Percentiles rank a stretch among this genome's conserved stretches.
Evolutionary conservation across 139 green algal genomes (phyloP).

Genomic region (Asterochloris erici): DNA sequence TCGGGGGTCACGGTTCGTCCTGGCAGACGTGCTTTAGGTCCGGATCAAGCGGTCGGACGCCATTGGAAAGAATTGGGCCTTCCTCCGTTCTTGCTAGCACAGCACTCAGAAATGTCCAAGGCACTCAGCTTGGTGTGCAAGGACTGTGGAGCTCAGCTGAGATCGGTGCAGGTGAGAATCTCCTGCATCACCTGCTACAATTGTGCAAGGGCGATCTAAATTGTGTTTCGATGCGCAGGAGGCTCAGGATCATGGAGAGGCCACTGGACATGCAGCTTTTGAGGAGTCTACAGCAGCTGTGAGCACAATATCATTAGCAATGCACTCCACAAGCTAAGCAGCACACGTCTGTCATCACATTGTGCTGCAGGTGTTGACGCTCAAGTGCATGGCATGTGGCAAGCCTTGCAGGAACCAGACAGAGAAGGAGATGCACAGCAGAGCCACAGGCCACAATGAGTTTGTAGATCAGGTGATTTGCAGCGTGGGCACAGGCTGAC

Average conservation of each 20-base stretch:
- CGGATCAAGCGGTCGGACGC: too few relatives aligned
- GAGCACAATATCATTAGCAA: not conserved
- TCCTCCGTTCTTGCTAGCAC: too few relatives aligned
- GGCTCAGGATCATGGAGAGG: slow-evolving; percentile 67
- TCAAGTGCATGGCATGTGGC: slow-evolving; percentile 68
- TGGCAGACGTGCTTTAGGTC: too few relatives aligned
- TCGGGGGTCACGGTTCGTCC: too few relatives aligned
- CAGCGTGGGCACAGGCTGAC: not conserved
- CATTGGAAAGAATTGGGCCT: too few relatives aligned
- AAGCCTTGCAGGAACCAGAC: slow-evolving; percentile 76
- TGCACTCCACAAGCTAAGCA: not conserved
- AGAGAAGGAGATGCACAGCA: slow-evolving; percentile 77
- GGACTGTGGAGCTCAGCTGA: too few relatives aligned
- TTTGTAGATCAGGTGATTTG: slow-evolving; percentile 69
- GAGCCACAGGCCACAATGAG: slow-evolving; percentile 67
- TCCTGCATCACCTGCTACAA: too few relatives aligned
- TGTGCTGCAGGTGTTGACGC: slow-evolving; percentile 42
- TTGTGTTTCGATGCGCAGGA: slow-evolving; percentile 52
- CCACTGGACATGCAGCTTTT: slow-evolving; percentile 74
- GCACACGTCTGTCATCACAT: slow-evolving; percentile 34
- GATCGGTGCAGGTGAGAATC: too few relatives aligned
- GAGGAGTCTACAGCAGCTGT: slow-evolving; percentile 70
- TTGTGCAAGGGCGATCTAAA: too few relatives aligned
- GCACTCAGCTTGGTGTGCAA: too few relatives aligned
- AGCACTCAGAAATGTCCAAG: too few relatives aligned